These are phyloP conservation scores for Aspergillus transmontanensis DNA, from an alignment of 2,329 filamentous ascomycete species.

Conservation along the genomic window DNA sequence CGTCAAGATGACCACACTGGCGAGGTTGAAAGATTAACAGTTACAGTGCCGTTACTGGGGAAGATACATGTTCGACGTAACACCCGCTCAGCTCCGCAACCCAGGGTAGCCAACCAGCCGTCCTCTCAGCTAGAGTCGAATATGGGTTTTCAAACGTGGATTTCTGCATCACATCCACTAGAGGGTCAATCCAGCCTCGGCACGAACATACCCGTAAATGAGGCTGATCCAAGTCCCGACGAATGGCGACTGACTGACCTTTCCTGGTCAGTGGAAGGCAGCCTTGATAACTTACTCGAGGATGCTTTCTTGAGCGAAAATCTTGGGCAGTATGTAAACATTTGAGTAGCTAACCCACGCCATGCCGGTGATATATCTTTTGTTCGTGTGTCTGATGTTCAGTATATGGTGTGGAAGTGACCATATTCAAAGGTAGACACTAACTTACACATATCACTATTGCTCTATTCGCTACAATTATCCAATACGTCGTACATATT, in stretches of 20 bases:
- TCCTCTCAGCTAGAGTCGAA: background rate
- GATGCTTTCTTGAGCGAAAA: background rate
- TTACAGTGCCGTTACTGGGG: conserved; percentile 21
- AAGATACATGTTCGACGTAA: conserved; percentile 23
- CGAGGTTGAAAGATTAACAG: conserved; percentile 10
- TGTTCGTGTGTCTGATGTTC: background rate
- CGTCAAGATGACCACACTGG: conserved; percentile 9
- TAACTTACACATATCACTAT: too few relatives aligned
- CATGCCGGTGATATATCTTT: background rate
- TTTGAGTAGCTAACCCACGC: background rate
- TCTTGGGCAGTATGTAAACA: background rate
- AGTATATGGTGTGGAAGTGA: background rate
- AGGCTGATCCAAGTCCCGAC: background rate
- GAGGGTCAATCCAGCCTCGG: background rate
- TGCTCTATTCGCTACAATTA: too few relatives aligned
- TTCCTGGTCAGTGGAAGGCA: conserved; percentile 16
- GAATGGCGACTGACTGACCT: conserved; percentile 6
- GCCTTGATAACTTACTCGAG: conserved; percentile 1
- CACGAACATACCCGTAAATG: background rate
- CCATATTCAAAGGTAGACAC: too few relatives aligned
- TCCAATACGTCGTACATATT: too few relatives aligned
- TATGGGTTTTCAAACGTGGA: background rate
- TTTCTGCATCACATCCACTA: background rate
- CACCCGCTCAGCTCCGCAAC: background rate
- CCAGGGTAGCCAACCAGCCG: background rate